Evolutionary conservation across 139 green algal species (phyloP), one percentile per base, ranked within the genome.

Genomic region (Pseudopediastrum boryanum): DNA sequence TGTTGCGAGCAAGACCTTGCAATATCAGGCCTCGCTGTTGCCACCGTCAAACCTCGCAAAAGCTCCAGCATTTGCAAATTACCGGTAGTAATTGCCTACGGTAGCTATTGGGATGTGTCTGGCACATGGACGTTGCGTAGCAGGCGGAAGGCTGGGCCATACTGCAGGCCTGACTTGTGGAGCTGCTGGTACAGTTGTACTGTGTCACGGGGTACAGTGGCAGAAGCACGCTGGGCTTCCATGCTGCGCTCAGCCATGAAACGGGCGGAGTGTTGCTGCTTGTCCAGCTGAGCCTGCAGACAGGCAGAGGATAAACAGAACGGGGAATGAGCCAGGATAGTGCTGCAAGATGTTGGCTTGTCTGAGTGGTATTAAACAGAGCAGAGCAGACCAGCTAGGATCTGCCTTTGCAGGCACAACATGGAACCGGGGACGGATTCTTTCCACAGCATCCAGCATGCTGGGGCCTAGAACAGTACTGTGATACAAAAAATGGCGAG

Each of bases 71-170:
- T n/a, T n/a, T n/a, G n/a, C n/a, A n/a, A n/a, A n/a, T n/a, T n/a
- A n/a, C n/a, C n/a, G n/a, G n/a, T n/a, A n/a, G n/a, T n/a, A n/a
- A n/a, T n/a, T n/a, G n/a, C n/a, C n/a, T n/a, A n/a, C n/a, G n/a
- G n/a, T n/a, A n/a, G n/a, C n/a, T n/a, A n/a, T n/a, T n/a, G n/a
- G n/a, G n/a, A n/a, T n/a, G 64, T 51, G 41, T 94, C 87, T 3
- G 94, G 93, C 7, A 94, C 89, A 68, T 98, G 93, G 58, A 98
- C 91, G 63, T 98, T 98, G 25, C 92, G 73, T 65, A 98, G 89
- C 58, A 98, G 88, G 41, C 94, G 75, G 85, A 98, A 98, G 4
- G 93, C 87, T 0, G 94, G 94, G 4, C 94, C 94, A 77, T 98
- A 98, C 86, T 97, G 88, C 80, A 98, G 85, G 1, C 94, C 94